These are phyloP conservation scores for Trichosanthes truncata DNA, from an alignment of 306 rosid genomes.

Conservation along the genomic window DNA sequence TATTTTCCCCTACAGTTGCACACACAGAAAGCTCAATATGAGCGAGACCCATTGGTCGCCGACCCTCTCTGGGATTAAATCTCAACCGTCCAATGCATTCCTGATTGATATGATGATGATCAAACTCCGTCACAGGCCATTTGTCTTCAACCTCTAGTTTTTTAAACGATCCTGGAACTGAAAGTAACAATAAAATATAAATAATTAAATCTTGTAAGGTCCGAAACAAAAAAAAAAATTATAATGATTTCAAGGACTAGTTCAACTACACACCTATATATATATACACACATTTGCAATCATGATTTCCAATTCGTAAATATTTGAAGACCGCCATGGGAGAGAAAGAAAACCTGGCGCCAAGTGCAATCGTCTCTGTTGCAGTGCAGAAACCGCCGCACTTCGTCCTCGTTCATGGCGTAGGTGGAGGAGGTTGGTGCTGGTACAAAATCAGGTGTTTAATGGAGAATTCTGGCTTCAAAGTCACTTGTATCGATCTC, in stretches of 20 bases:
- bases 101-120: neutral
- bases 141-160: neutral
- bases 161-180: conserved; percentile 5
- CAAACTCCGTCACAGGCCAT: neutral
- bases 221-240: conserved; percentile 15
- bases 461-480: conserved; percentile 85
- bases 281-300: no score
- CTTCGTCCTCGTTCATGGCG: conserved; percentile 87
- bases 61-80: neutral
- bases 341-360: conserved; percentile 18
- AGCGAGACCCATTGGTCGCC: neutral
- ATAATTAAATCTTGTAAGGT: neutral
- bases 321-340: conserved; percentile 18
- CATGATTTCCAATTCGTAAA: neutral
- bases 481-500: conserved; percentile 72
- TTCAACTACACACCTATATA: neutral
- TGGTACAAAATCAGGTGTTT: conserved; percentile 90
- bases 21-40: neutral
- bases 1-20: neutral
- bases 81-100: neutral
- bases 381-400: conserved; percentile 22
- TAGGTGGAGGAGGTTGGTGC: conserved; percentile 83
- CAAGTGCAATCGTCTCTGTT: neutral
- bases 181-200: conserved; percentile 1
- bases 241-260: conserved; percentile 3